Percentiles rank a stretch among this genome's conserved stretches.
phyloP scores from a whole-genome alignment of 805 yeast species.

The Sugiyamaella smithiae region DNA sequence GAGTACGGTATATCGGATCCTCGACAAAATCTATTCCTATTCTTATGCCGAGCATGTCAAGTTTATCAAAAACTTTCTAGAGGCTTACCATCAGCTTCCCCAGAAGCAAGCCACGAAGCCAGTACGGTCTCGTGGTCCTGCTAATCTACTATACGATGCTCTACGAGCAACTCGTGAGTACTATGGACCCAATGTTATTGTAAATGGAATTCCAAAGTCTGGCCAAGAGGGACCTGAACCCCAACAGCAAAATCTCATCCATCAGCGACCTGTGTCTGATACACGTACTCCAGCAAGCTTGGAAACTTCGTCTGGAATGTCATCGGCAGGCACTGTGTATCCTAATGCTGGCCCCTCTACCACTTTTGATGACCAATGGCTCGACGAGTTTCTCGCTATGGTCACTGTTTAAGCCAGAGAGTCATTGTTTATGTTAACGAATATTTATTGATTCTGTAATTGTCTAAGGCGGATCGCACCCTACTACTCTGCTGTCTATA shows the following conservation, averaged over 20 bases:
- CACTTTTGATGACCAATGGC: conserved; percentile 3
- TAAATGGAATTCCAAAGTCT: background rate
- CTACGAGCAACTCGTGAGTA: conserved; percentile 7
- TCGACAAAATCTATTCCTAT: conserved; percentile 1
- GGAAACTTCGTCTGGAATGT: background rate
- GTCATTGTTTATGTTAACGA: too few species aligned
- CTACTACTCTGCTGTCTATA: too few species aligned
- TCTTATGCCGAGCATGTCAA: conserved; percentile 1
- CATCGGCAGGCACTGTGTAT: background rate
- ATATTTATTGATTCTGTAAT: too few species aligned
- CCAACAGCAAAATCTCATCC: background rate
- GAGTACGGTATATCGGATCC: background rate
- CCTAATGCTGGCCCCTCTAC: background rate
- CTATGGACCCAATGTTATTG: background rate
- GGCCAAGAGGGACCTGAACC: background rate
- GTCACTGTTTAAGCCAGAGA: conserved; percentile 3
- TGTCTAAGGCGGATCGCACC: too few species aligned
- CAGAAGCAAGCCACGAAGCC: background rate
- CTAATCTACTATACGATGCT: conserved; percentile 8
- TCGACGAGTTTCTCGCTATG: conserved; percentile 1
- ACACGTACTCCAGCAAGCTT: background rate
- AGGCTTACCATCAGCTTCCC: background rate
- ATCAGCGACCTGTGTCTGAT: background rate
- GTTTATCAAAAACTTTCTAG: conserved; percentile 5
- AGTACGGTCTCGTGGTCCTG: conserved; percentile 5